Conservation (phyloP, 805 yeast species). For the Metschnikowia borealis region DNA sequence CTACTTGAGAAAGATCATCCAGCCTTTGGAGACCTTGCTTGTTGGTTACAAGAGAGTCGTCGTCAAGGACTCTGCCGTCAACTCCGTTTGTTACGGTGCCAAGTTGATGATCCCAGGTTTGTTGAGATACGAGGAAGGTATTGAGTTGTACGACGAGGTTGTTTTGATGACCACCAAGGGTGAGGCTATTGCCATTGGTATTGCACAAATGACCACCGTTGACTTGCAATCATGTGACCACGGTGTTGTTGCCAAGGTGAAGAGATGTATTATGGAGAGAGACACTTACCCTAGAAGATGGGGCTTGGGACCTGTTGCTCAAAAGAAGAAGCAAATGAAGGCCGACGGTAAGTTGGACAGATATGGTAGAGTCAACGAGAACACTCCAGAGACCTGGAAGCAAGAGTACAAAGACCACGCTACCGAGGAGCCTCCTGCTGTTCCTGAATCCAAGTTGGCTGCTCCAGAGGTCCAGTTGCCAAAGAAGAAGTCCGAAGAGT, state of each 20-base stretch:
- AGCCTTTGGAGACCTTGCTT: conserved; percentile 90
- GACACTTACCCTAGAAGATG: conserved; percentile 99
- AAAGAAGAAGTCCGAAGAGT: conserved; percentile 49
- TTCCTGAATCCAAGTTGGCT: conserved; percentile 50
- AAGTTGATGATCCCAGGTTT: conserved; percentile 98
- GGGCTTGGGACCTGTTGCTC: conserved; percentile 99
- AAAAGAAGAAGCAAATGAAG: conserved; percentile 97
- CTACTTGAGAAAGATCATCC: conserved; percentile 87
- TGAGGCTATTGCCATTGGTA: conserved; percentile 97
- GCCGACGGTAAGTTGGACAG: conserved; percentile 96
- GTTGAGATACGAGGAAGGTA: conserved; percentile 95
- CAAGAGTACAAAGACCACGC: conserved; percentile 69
- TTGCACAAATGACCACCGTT: conserved; percentile 98
- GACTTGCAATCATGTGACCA: conserved; percentile 96
- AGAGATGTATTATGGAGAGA: conserved; percentile 99
- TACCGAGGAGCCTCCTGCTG: conserved; percentile 55
- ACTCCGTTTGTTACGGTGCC: conserved; percentile 98
- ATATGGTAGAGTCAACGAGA: conserved; percentile 89
- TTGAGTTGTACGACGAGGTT: conserved; percentile 95
- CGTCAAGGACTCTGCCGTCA: conserved; percentile 90
- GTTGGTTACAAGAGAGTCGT: conserved; percentile 96
- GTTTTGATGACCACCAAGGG: conserved; percentile 98
- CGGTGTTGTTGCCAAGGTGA: conserved; percentile 97
- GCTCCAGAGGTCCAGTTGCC: conserved; percentile 45
- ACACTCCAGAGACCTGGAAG: conserved; percentile 93